Base-by-base conservation (phyloP, 371 early-diverging fungal genomes). In the Mortierella sp. region DNA sequence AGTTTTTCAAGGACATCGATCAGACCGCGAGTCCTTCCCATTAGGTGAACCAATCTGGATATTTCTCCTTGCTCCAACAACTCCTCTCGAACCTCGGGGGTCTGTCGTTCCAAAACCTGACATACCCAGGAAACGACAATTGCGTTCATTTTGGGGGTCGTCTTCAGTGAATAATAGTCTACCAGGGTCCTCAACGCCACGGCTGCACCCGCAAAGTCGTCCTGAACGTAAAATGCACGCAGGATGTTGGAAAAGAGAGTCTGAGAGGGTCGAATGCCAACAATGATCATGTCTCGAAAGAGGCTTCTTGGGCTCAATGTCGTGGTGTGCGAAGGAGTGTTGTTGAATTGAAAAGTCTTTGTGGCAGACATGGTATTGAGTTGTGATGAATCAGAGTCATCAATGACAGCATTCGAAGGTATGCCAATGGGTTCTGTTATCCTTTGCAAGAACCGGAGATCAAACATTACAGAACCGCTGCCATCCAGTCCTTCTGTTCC, bases 261-360 rank as follows among this genome's bases (percentile, higher is more conserved):
- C 5, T 47, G 66, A 25, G 58, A 73, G 6, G 80, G 80, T n/a
- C 52, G 51, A 29, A 70, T 57, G 14, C 80, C 80, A 25, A 73
- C 73, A 45, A 79, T 72, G 29, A 79, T 51, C 80, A 79, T 79
- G 37, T 79, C 80, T 14, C 80, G 66, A 43, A 79, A 79, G 18
- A 79, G 59, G 2, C 62, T 63, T 14, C 80, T 23, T 11, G 70
- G 70, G 16, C 66, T 45, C 57, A 79, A 53, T 0, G 28, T 48
- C 11, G 44, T 30, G 18, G 80, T 73, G 21, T 48, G 55, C 1
- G 80, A 79, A 0, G 12, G 14, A 4, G 61, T 66, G 3, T 70
- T 7, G 1, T 69, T 60, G 47, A 70, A 79, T 16, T 56, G 73
- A 46, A 66, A 79, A 1, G 37, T 56, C 50, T 18, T 60, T 47